Conservation (phyloP, 2,329 filamentous ascomycete genomes). For the Knoxdaviesia proteae region DNA sequence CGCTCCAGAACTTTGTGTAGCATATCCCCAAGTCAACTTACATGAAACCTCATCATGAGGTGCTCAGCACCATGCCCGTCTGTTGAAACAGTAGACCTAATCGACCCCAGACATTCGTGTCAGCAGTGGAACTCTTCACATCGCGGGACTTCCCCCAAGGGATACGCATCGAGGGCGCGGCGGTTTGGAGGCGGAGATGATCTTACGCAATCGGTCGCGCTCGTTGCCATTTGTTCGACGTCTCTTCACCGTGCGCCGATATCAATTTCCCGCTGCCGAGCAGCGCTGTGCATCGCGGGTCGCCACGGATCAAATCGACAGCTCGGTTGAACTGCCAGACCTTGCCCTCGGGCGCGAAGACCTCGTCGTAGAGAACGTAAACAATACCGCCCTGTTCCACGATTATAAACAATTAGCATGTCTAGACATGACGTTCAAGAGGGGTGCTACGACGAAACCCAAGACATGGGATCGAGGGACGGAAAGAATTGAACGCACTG, state of each 20-base stretch:
- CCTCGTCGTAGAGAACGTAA: slow-evolving; percentile 61
- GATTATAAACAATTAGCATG: neutral
- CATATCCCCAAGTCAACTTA: slow-evolving; percentile 17
- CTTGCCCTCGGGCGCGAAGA: slow-evolving; percentile 70
- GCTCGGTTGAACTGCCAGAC: slow-evolving; percentile 76
- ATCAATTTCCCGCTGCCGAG: slow-evolving; percentile 62
- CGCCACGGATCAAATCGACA: slow-evolving; percentile 55
- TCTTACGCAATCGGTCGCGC: slow-evolving; percentile 38
- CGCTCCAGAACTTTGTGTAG: neutral
- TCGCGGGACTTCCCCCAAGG: too few species aligned
- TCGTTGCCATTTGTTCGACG: slow-evolving; percentile 60
- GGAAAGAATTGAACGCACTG: slow-evolving; percentile 26
- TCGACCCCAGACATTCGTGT: neutral
- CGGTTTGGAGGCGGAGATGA: too few species aligned
- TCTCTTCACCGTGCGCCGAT: slow-evolving; percentile 60
- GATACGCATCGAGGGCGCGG: too few species aligned
- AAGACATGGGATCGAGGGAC: neutral
- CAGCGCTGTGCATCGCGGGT: slow-evolving; percentile 48
- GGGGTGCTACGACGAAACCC: neutral
- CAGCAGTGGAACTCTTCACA: too few species aligned
- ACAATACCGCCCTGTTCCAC: slow-evolving; percentile 45
- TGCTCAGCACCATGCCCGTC: slow-evolving; percentile 27
- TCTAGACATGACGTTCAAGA: slow-evolving; percentile 2
- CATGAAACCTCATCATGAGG: slow-evolving; percentile 67
- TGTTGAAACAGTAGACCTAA: slow-evolving; percentile 4